Conservation (phyloP, 2,329 filamentous ascomycete species). For the Ceratocystis variospora region DNA sequence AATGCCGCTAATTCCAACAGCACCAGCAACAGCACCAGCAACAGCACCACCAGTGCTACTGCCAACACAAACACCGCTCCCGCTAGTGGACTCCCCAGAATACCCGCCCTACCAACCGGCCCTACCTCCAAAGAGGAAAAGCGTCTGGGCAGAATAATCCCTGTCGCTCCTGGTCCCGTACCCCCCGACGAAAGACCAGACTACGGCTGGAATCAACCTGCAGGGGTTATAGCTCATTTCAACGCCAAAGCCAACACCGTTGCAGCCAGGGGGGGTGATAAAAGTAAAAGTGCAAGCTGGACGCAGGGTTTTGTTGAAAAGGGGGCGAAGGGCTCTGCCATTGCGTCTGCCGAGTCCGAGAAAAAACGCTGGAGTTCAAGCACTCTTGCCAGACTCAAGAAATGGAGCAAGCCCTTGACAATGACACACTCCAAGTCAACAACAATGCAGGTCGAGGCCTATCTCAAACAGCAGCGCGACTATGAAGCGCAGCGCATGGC, state of each 20-base stretch:
- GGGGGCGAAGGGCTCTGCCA: not conserved
- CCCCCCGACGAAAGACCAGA: conserved; percentile 16
- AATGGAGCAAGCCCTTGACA: conserved; percentile 15
- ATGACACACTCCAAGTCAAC: conserved; percentile 8
- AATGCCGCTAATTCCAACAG: not conserved
- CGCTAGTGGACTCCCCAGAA: not conserved
- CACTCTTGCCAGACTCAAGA: conserved; percentile 10
- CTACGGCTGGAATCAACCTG: conserved; percentile 17
- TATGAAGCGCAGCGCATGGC: conserved; percentile 22
- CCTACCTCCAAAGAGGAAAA: conserved; percentile 7
- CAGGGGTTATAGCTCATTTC: conserved; percentile 1
- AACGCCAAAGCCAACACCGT: not conserved
- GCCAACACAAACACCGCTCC: not conserved
- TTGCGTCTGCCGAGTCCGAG: not conserved
- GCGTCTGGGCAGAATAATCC: conserved; percentile 13
- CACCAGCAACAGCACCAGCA: not conserved
- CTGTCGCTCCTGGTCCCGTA: conserved; percentile 12
- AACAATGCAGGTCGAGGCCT: conserved; percentile 14
- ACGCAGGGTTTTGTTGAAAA: conserved; percentile 8
- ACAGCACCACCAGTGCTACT: not conserved
- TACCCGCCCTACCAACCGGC: conserved; percentile 2
- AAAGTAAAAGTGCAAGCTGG: conserved; percentile 10
- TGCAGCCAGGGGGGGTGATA: not conserved
- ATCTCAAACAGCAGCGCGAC: conserved; percentile 11
- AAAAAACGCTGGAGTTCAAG: conserved; percentile 18